Base-by-base conservation (phyloP, 116 monocot genomes). In the Trichopus zeylanicus region DNA sequence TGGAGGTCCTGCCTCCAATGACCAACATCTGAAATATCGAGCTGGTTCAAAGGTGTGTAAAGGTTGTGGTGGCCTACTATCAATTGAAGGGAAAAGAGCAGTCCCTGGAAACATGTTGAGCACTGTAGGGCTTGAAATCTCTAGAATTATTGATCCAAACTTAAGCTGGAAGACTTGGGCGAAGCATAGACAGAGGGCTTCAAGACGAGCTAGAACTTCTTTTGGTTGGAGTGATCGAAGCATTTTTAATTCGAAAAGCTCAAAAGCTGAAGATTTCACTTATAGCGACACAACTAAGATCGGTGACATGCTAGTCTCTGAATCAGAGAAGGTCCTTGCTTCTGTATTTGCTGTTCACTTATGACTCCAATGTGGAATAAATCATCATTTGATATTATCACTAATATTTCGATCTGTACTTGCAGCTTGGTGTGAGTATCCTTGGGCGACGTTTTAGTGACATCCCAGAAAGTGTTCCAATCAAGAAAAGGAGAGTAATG, bases 381-480 rank as follows among this genome's bases (percentile, higher is more conserved):
- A 19, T 20, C 33, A 59, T 51, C 26, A 63, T 62, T 38, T 19
- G 6, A 31, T 13, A 28, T 52, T 51, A 55, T 49, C 66, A 31
- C 29, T 51, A 33, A 66, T 56, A 1, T 24, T 56, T 61, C 32
- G 28, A 71, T 61, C 37, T 61, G 19, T 49, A 7, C 59, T 69
- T 75, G 59, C 81, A 94, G 94, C 64, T 94, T 59, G 83, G 94
- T 55, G 89, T 94, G 18, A 83, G 64, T 58, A 74, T 94, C 75
- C 94, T 94, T 59, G 86, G 89, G 22, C 56, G 79, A 52, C 82
- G 86, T 18, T 94, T 94, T 29, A 68, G 83, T 74, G 89, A 83
- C 28, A 48, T 64, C 7, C 12, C 81, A 27, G 75, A 74, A 27
- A 86, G 63, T 71, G 75, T 94, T 67, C 94, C 89, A 11, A 83